phyloP scores from a whole-genome alignment of 495 filamentous ascomycete species.

The Penicillium pulvis region DNA sequence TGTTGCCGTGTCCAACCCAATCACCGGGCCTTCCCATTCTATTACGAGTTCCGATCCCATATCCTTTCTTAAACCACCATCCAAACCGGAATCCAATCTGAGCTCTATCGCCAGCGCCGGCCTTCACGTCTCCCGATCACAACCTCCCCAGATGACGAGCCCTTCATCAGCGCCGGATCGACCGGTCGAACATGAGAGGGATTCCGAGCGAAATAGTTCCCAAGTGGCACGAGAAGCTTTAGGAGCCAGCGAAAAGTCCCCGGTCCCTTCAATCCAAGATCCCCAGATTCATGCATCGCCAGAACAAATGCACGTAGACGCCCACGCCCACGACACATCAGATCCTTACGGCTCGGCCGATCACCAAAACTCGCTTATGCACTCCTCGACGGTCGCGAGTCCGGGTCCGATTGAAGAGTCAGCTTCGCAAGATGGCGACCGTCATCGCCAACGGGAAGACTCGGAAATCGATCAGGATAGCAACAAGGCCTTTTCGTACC shows the following conservation, averaged over 20 bases:
- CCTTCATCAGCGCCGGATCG: slow-evolving; percentile 35
- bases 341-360: slow-evolving; percentile 39
- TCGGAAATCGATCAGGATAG: slow-evolving; percentile 46
- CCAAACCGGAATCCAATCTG: slow-evolving; percentile 46
- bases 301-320: slow-evolving; percentile 51
- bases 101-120: slow-evolving; percentile 51
- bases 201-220: slow-evolving; percentile 42
- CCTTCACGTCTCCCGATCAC: slow-evolving; percentile 46
- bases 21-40: slow-evolving; percentile 31
- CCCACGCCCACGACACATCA: slow-evolving; percentile 32
- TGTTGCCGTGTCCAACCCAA: slow-evolving; percentile 42
- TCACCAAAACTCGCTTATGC: slow-evolving; percentile 38
- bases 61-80: slow-evolving; percentile 37
- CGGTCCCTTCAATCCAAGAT: slow-evolving; percentile 29
- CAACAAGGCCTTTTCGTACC: slow-evolving; percentile 57
- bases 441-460: slow-evolving; percentile 37
- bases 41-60: slow-evolving; percentile 38
- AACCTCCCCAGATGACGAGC: slow-evolving; percentile 37
- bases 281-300: slow-evolving; percentile 34
- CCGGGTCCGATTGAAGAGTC: slow-evolving; percentile 51
- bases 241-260: slow-evolving; percentile 46
- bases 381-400: slow-evolving; percentile 48
- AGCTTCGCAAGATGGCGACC: slow-evolving; percentile 45
- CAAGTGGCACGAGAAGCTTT: slow-evolving; percentile 49
- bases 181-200: slow-evolving; percentile 37